Percentiles rank a stretch among this genome's conserved stretches.
phyloP scores from a whole-genome alignment of 768 basidiomycete species.

The Tephrocybe sp. region DNA sequence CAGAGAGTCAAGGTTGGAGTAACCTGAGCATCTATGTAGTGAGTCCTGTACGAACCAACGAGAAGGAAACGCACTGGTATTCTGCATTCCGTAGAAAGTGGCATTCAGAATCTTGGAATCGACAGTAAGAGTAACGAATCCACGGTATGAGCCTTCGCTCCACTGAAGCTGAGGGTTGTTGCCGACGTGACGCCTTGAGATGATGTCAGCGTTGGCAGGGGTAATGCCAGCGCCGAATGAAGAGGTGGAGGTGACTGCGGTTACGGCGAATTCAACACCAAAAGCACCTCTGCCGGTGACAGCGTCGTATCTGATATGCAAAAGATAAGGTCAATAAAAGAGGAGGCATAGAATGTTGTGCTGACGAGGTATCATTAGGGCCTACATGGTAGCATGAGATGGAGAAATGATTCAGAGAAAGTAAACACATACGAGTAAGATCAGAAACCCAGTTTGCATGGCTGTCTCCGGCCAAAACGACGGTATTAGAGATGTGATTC shows the following conservation, averaged over 20 bases:
- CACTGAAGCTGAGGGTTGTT: slow-evolving; percentile 49
- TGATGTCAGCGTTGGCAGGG: slow-evolving; percentile 23
- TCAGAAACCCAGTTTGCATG: slow-evolving; percentile 65
- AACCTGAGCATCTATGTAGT: not conserved
- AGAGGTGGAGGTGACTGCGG: slow-evolving; percentile 52
- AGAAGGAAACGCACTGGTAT: not conserved
- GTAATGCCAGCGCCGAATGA: slow-evolving; percentile 41
- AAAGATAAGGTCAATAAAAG: not conserved
- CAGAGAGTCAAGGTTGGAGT: not conserved
- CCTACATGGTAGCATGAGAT: not conserved
- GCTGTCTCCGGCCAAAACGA: slow-evolving; percentile 59
- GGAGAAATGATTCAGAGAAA: not conserved
- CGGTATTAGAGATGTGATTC: slow-evolving; percentile 50
- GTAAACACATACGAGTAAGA: slow-evolving; percentile 40
- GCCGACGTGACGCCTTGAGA: not conserved
- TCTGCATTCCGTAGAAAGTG: slow-evolving; percentile 51
- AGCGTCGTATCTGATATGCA: slow-evolving; percentile 40
- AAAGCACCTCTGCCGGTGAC: slow-evolving; percentile 46
- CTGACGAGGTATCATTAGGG: not conserved
- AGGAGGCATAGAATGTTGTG: not conserved
- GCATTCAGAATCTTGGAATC: slow-evolving; percentile 43
- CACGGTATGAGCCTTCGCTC: slow-evolving; percentile 58
- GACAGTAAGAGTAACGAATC: slow-evolving; percentile 56
- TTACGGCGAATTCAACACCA: slow-evolving; percentile 62
- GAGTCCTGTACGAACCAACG: not conserved